A percentile compares a stretch with the other conserved stretches of the same genome.
Evolutionary conservation across 2,329 filamentous ascomycete genomes (phyloP).

Genomic region (Penicillium nordicum): DNA sequence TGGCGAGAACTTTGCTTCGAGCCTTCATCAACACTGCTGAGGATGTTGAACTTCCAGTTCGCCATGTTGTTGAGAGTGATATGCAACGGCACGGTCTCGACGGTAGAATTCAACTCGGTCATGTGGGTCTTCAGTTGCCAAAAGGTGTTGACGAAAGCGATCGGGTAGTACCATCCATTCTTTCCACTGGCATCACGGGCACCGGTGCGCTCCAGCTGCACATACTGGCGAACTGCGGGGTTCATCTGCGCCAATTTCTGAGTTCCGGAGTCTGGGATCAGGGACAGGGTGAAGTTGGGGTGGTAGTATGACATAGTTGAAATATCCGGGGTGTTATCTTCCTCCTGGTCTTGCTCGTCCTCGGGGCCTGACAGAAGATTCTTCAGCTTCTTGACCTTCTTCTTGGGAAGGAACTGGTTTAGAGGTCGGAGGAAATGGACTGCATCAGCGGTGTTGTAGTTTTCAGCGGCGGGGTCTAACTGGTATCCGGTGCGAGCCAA

Average conservation of each 20-base stretch:
- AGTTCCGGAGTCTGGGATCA: slow-evolving; percentile 76
- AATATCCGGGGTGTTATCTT: slow-evolving; percentile 59
- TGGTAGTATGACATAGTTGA: slow-evolving; percentile 85
- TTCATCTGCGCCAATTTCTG: slow-evolving; percentile 65
- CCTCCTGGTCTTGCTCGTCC: slow-evolving; percentile 51
- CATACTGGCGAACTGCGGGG: slow-evolving; percentile 71
- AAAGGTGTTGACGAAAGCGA: slow-evolving; percentile 91
- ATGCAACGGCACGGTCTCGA: slow-evolving; percentile 74
- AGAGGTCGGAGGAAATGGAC: slow-evolving; percentile 81
- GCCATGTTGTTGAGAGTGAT: slow-evolving; percentile 78
- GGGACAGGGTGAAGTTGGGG: slow-evolving; percentile 84
- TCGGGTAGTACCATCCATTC: slow-evolving; percentile 90
- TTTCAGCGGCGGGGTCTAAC: slow-evolving; percentile 69
- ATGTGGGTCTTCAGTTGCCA: slow-evolving; percentile 94
- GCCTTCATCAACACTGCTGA: slow-evolving; percentile 81
- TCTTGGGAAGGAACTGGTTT: slow-evolving; percentile 87
- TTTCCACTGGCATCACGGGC: slow-evolving; percentile 79
- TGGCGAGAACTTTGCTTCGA: slow-evolving; percentile 78
- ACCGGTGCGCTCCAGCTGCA: slow-evolving; percentile 74
- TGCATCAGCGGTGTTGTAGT: slow-evolving; percentile 71
- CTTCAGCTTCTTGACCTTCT: slow-evolving; percentile 81
- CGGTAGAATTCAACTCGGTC: slow-evolving; percentile 85
- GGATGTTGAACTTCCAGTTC: slow-evolving; percentile 85
- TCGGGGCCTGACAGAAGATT: slow-evolving; percentile 67
- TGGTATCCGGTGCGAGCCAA: slow-evolving; percentile 71